These are phyloP conservation scores for Komagataella populi DNA, from an alignment of 805 yeast genomes.

Conservation along the genomic window DNA sequence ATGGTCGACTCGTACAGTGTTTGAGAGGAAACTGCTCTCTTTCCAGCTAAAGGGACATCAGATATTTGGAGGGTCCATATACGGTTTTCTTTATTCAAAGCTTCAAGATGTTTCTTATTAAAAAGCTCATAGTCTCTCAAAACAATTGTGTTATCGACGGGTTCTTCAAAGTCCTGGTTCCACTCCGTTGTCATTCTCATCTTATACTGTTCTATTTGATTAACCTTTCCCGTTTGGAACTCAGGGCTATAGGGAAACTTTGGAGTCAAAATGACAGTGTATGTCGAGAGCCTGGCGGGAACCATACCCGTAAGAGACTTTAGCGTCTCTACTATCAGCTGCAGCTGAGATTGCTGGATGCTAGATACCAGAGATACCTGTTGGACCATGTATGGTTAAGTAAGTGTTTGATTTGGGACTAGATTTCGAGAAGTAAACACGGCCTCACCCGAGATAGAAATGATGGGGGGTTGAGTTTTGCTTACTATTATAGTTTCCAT, in stretches of 20 bases:
- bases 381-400: slow-evolving; percentile 29
- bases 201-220: slow-evolving; percentile 41
- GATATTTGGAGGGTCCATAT: slow-evolving; percentile 52
- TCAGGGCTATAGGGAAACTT: slow-evolving; percentile 38
- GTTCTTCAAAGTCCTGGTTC: slow-evolving; percentile 11
- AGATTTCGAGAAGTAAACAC: neutral
- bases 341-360: slow-evolving; percentile 25
- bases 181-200: slow-evolving; percentile 36
- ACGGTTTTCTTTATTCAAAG: slow-evolving; percentile 11
- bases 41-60: slow-evolving; percentile 72
- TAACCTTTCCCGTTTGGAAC: slow-evolving; percentile 38
- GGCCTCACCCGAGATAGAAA: too few relatives aligned
- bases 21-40: slow-evolving; percentile 48
- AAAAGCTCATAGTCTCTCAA: slow-evolving; percentile 1
- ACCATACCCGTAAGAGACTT: slow-evolving; percentile 37
- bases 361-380: slow-evolving; percentile 34
- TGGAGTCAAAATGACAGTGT: slow-evolving; percentile 36
- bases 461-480: too few relatives aligned
- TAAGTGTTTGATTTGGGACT: neutral
- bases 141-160: neutral
- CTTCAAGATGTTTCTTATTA: slow-evolving; percentile 3
- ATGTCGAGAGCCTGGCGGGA: slow-evolving; percentile 31
- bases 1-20: slow-evolving; percentile 50
- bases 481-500: too few relatives aligned
- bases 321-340: slow-evolving; percentile 30